Base-by-base conservation (phyloP, 164 flowering plant genomes). In the Liriodendron chinense region DNA sequence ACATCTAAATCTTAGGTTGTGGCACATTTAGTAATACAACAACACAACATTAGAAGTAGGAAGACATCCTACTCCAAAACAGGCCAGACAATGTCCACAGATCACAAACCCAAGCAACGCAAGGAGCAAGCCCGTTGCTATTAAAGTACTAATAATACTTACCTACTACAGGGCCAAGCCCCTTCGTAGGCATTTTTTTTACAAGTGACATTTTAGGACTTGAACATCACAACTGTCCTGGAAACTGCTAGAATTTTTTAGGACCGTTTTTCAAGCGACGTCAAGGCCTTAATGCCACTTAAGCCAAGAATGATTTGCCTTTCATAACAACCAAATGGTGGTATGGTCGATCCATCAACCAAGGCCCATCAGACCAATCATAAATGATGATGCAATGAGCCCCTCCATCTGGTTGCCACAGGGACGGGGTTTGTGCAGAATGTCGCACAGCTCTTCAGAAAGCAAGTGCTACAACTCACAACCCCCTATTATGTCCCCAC, bases 301-400 rank as follows among this genome's bases (percentile, higher is more conserved):
- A 76, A 91, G 97, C 97, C 97, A 92, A 92, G 92, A 79, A 92
- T 89, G 97, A 89, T 2, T 90, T 92, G 93, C 97, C 97, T 34
- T 34, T 34, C 43, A 34, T 78, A 70, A 76, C 88, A 83, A 81
- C 92, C 90, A 84, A 81, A 82, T 78, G 83, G 72, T 34, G 80
- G 79, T 26, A 28, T 75, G 84, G 84, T 63, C 79, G 18, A 77
- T 76, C 84, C 79, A 73, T 26, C 26, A 56, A 74, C 84, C 80
- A 56, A 77, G 85, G 70, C 80, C 83, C 72, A 74, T 66, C 68
- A 73, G 77, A 65, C 9, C 9, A 61, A 9, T 71, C 69, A 71
- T 53, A 57, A 34, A 68, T 10, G 65, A 67, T 62, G 21, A 49
- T 75, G 81, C 78, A 67, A 80, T 80, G 71, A 70, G 81, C 75